phyloP scores from a whole-genome alignment of 1,284 basidiomycete species.

The Takashimella koratensis region DNA sequence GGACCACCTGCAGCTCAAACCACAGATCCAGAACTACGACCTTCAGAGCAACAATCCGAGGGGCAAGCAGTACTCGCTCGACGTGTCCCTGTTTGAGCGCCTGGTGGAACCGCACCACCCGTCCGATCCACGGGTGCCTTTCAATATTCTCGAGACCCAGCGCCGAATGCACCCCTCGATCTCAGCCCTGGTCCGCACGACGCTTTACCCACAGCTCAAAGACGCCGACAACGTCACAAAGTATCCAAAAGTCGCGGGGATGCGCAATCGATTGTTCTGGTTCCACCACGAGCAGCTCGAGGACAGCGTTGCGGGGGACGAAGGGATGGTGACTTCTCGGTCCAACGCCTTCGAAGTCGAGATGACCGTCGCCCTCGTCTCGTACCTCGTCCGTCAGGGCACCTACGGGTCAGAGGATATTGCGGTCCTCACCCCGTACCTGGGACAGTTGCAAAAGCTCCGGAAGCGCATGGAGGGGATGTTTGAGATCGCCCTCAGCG shows the following conservation, averaged over 20 bases:
- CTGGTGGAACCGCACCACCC: too few relatives aligned
- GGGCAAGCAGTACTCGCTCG: too few relatives aligned
- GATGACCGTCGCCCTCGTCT: slow-evolving; percentile 66
- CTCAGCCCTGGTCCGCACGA: slow-evolving; percentile 54
- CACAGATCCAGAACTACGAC: slow-evolving; percentile 61
- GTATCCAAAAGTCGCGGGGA: slow-evolving; percentile 58
- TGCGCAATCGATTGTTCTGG: slow-evolving; percentile 61
- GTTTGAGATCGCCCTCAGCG: slow-evolving; percentile 64
- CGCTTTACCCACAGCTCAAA: slow-evolving; percentile 58
- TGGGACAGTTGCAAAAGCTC: slow-evolving; percentile 59
- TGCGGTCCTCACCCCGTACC: slow-evolving; percentile 65
- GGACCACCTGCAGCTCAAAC: slow-evolving; percentile 66
- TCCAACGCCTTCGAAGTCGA: slow-evolving; percentile 52
- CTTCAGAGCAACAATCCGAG: too few relatives aligned
- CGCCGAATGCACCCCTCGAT: slow-evolving; percentile 54
- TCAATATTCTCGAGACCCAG: slow-evolving; percentile 53
- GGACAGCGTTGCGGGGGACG: slow-evolving; percentile 41
- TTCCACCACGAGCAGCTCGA: slow-evolving; percentile 56
- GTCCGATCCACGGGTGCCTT: too few relatives aligned
- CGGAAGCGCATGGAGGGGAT: slow-evolving; percentile 54
- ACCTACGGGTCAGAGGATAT: slow-evolving; percentile 56
- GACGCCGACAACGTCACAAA: slow-evolving; percentile 56
- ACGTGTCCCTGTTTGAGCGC: slow-evolving; percentile 59
- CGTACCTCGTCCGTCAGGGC: slow-evolving; percentile 61
- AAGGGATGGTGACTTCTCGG: neutral